Percentiles rank a stretch among this genome's conserved stretches.
Evolutionary conservation across 768 basidiomycete species (phyloP).

Genomic region (Cyathus striatus): DNA sequence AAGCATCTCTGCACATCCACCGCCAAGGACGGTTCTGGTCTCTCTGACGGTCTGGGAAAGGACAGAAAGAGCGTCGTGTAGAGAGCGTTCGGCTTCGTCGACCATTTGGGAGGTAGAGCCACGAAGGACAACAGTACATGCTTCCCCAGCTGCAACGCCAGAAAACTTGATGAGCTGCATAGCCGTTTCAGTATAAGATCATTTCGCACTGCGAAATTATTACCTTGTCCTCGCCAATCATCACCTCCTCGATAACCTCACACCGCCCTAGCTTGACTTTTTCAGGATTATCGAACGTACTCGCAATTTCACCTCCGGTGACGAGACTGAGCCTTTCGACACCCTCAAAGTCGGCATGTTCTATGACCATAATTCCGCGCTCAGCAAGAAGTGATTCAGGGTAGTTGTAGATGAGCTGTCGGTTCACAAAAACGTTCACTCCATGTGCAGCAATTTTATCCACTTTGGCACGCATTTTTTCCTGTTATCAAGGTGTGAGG

Average conservation of each 20-base stretch:
- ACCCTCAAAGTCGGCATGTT: conserved; percentile 98
- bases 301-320: conserved; percentile 95
- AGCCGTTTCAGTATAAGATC: background rate
- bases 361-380: conserved; percentile 92
- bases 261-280: conserved; percentile 90
- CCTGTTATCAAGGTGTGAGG: conserved; percentile 40
- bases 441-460: conserved; percentile 91
- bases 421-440: conserved; percentile 96
- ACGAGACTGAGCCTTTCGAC: conserved; percentile 95
- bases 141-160: conserved; percentile 95
- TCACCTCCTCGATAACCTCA: conserved; percentile 96
- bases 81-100: conserved; percentile 95
- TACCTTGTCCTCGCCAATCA: conserved; percentile 99
- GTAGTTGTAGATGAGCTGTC: conserved; percentile 99
- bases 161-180: conserved; percentile 96
- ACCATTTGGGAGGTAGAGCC: conserved; percentile 99
- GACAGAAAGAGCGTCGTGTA: conserved; percentile 96
- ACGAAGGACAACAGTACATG: conserved; percentile 95
- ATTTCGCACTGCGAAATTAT: conserved; percentile 6
- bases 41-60: conserved; percentile 98
- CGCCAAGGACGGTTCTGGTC: conserved; percentile 89
- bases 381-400: conserved; percentile 95
- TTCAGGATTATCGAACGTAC: conserved; percentile 91
- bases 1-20: conserved; percentile 97
- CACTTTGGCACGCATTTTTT: conserved; percentile 99